phyloP scores from a whole-genome alignment of 2,329 filamentous ascomycete genomes.

The Botryosphaeria dothidea region DNA sequence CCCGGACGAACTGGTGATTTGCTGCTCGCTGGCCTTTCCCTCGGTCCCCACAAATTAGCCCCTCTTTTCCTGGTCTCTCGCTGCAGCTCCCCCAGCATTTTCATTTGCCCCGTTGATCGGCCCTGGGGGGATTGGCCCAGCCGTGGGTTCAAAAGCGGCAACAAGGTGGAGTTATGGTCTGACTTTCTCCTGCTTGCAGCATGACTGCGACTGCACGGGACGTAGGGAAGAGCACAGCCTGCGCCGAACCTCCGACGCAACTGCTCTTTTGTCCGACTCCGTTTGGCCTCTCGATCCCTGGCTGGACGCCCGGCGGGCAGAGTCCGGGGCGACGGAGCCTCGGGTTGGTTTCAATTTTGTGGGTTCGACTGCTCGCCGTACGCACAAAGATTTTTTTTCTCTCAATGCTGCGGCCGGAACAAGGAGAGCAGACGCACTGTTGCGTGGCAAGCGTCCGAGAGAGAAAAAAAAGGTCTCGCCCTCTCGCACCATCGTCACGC shows the following conservation, averaged over 20 bases:
- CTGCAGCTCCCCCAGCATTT: constrained; percentile 7
- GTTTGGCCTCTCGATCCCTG: constrained; percentile 2
- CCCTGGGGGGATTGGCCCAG: constrained; percentile 7
- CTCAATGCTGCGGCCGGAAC: too few species aligned
- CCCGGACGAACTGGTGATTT: not conserved
- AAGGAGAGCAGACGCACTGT: not conserved
- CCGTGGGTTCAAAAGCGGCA: not conserved
- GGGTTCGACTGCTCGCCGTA: too few species aligned
- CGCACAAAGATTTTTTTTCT: too few species aligned
- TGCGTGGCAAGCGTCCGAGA: constrained; percentile 1
- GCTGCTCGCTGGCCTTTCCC: not conserved
- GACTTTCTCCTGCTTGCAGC: too few species aligned
- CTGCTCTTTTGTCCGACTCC: not conserved
- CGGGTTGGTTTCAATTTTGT: not conserved
- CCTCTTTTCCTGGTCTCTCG: not conserved
- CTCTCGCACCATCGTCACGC: too few species aligned
- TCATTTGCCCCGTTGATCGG: constrained; percentile 6
- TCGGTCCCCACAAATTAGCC: constrained; percentile 2
- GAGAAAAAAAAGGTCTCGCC: too few species aligned
- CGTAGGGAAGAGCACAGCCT: not conserved
- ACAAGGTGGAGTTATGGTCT: not conserved
- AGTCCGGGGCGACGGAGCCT: too few species aligned
- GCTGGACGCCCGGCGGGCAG: too few species aligned
- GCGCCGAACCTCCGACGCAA: constrained; percentile 1
- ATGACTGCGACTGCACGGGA: not conserved